Evolutionary conservation across 345 rosid genomes (phyloP), one percentile per base, ranked within the genome.

Genomic region (Eucalyptus camaldulensis): DNA sequence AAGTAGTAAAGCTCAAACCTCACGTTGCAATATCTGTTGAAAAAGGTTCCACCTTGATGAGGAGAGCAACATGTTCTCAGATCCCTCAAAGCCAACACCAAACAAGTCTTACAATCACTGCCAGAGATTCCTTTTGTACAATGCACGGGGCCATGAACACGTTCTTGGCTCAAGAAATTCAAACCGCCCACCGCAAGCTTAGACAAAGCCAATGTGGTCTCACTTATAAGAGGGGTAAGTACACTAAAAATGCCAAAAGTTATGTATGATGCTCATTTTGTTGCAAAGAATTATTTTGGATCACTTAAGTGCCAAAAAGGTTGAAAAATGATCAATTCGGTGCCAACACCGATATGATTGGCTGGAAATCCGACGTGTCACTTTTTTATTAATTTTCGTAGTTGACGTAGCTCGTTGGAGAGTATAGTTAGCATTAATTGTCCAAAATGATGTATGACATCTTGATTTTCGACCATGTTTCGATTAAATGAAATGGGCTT

Each of bases 321-420:
- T 53, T 53, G 56, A 53, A 53, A 53, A 53, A 53, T 4, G 10
- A 53, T 53, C 24, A 53, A 1, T 53, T 19, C 5, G 1, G 24
- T 53, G 24, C 56, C 10, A 53, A 53, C 10, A 53, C 2, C 10
- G 2, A 53, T 53, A 53, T 53, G 24, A 53, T 53, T 19, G 24
- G 24, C 10, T 8, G 10, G 5, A 53, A 53, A 53, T 53, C 24
- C 10, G 8, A 53, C 5, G 10, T 53, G 56, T 53, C 56, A 53
- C 56, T 53, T 53, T 53, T 53, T 53, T 53, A 7, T 53, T 19
- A 53, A 53, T 53, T 19, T 53, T 53, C 1, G 2, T 53, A 53
- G 56, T 8, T 0, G 0, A 53, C 10, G 4, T 53, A 8, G 56
- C 56, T 53, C 5, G 24, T 1, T 1, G 10, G 56, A 53, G 56